These are phyloP conservation scores for Ilex asprella DNA, from an alignment of 257 asterid species.

Conservation along the genomic window DNA sequence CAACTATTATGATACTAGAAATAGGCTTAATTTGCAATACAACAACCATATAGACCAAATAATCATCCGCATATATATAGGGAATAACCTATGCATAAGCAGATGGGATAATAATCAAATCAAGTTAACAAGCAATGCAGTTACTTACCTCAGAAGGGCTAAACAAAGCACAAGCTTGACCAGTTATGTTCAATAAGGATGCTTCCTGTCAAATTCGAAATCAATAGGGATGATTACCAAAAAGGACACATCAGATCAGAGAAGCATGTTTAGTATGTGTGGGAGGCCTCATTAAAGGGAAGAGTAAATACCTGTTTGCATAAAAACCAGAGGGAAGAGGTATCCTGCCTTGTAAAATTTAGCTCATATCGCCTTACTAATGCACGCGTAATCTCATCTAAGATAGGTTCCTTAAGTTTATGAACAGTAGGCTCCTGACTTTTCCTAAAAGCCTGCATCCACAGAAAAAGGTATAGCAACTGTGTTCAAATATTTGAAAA, in stretches of 20 bases:
- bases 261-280: background rate
- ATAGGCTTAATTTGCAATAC: conserved; percentile 1
- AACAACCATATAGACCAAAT: background rate
- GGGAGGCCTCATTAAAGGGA: conserved; percentile 12
- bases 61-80: conserved; percentile 7
- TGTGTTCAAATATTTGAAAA: background rate
- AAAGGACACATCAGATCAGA: conserved; percentile 13
- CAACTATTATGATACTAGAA: background rate
- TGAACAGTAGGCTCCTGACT: conserved; percentile 79
- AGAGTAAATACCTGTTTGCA: conserved; percentile 72
- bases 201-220: conserved; percentile 61
- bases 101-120: conserved; percentile 3
- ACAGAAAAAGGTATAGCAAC: conserved; percentile 10
- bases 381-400: conserved; percentile 56
- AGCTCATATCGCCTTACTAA: conserved; percentile 63
- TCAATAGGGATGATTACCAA: no score
- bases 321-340: conserved; percentile 76
- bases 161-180: conserved; percentile 88
- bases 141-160: conserved; percentile 63
- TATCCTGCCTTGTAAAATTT: conserved; percentile 59
- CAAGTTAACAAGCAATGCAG: background rate
- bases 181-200: conserved; percentile 61
- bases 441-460: conserved; percentile 62
- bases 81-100: conserved; percentile 8
- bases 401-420: conserved; percentile 69